These are phyloP conservation scores for Boletus barrowsii DNA, from an alignment of 768 basidiomycete species.

Conservation along the genomic window DNA sequence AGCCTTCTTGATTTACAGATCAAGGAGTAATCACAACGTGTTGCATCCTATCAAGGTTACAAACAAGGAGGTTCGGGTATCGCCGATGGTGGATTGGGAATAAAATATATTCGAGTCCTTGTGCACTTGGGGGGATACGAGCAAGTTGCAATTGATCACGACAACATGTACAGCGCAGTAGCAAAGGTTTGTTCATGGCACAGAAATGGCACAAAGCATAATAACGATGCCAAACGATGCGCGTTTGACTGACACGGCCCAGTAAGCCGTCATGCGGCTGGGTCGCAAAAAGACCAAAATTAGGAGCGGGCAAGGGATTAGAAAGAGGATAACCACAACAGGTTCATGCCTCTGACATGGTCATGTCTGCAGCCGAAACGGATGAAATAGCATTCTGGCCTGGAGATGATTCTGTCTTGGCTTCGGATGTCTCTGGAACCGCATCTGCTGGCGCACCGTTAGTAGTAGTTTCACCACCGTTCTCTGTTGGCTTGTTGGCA, in stretches of 20 bases:
- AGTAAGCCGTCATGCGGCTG: constrained; percentile 3
- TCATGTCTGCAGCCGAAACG: constrained; percentile 35
- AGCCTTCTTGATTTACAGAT: not conserved
- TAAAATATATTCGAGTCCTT: constrained; percentile 17
- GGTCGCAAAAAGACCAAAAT: constrained; percentile 17
- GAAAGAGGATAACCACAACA: constrained; percentile 8
- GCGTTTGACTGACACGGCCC: constrained; percentile 18
- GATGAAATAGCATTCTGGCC: constrained; percentile 30
- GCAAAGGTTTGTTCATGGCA: constrained; percentile 18
- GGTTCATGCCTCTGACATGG: constrained; percentile 40
- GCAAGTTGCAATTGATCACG: constrained; percentile 21
- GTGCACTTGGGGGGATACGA: constrained; percentile 21
- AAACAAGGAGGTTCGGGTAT: not conserved
- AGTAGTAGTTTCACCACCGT: constrained; percentile 24
- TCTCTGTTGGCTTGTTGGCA: constrained; percentile 33
- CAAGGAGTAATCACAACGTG: not conserved
- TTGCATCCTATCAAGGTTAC: too few species aligned
- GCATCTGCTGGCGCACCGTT: constrained; percentile 26
- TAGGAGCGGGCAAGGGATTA: constrained; percentile 8
- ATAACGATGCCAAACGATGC: constrained; percentile 20
- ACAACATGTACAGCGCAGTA: constrained; percentile 30
- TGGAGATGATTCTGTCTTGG: constrained; percentile 21
- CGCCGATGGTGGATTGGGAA: not conserved
- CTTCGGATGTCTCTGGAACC: constrained; percentile 15
- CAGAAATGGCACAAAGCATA: constrained; percentile 26